Base-by-base conservation (phyloP, 176 grass and related monocot genomes). In the Elymus sibiricus region DNA sequence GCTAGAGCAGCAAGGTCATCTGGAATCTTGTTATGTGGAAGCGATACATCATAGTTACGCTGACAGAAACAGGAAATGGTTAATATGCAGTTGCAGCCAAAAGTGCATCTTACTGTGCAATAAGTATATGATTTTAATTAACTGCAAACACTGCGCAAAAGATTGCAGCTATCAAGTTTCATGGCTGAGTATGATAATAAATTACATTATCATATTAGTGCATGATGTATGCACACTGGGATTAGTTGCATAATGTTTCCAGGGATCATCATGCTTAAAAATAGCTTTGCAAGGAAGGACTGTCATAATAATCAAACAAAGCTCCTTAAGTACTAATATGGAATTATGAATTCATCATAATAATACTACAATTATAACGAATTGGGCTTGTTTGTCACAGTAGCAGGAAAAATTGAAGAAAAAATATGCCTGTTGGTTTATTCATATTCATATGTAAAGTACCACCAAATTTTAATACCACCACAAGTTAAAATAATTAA, bases 41-140 rank as follows among this genome's bases (percentile, higher is more conserved):
- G 94, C 49, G 93, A 87, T 28, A 92, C 73, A 84, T 98, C 90
- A 43, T 98, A 98, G 78, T 98, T 98, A 58, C 91, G 89, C 96
- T 98, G 86, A 58, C 55, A 58, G 19, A 58, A 58, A 58, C 24
- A 42, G 6, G 85, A 7, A 19, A 64, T 15, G 46, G 46, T 73
- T 79, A 46, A 56, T 58, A 59, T 64, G 9, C 5, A 71, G 34
- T 70, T 63, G 76, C 11, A 40, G 9, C 51, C 1, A 46, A 21
- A 26, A 34, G 31, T 15, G 14, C 43, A 38, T 25, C 42, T 13
- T 42, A 89, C 2, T 3, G n/a, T 65, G 56, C 43, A 74, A 5
- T n/a, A 22, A 49, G 65, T 38, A 79, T 2, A 60, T 24, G 34
- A 83, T 4, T 24, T 37, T 63, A 34, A 9, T 6, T 38, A 76